These are phyloP conservation scores for Posidonia australis DNA, from an alignment of 106 monocot genomes.

Conservation along the genomic window DNA sequence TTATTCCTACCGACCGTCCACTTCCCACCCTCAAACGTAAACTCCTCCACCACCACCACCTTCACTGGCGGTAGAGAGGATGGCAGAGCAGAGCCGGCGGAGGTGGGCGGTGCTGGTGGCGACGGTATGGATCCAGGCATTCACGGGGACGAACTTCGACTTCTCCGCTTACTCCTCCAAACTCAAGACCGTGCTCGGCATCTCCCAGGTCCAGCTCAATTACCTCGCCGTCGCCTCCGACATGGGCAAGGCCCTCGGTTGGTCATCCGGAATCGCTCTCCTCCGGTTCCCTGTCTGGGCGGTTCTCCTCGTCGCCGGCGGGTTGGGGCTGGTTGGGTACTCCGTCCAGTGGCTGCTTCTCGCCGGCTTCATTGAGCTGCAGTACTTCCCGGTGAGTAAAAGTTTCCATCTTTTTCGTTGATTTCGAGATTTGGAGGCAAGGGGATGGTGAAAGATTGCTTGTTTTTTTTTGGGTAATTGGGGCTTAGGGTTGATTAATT, in stretches of 20 bases:
- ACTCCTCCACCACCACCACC: background rate
- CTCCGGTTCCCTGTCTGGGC: slow-evolving; percentile 40
- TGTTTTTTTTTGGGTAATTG: no score
- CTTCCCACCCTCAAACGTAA: no score
- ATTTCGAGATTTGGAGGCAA: no score
- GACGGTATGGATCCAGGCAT: slow-evolving; percentile 72
- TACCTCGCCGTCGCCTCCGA: slow-evolving; percentile 76
- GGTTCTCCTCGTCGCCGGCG: slow-evolving; percentile 56
- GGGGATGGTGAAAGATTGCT: no score
- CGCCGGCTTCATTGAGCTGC: slow-evolving; percentile 30
- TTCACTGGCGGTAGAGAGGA: no score
- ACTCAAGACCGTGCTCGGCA: slow-evolving; percentile 52
- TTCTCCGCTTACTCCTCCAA: slow-evolving; percentile 74
- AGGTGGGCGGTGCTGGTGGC: slow-evolving; percentile 59
- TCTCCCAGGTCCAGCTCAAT: slow-evolving; percentile 78
- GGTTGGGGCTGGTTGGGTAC: slow-evolving; percentile 45
- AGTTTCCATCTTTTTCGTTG: background rate
- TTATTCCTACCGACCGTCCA: no score
- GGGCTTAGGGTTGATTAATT: no score
- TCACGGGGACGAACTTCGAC: slow-evolving; percentile 80
- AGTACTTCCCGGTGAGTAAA: slow-evolving; percentile 43
- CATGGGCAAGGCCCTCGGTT: slow-evolving; percentile 68
- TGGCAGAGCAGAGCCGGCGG: slow-evolving; percentile 1
- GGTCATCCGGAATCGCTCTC: slow-evolving; percentile 70
- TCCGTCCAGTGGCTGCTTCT: slow-evolving; percentile 61